A percentile compares a stretch with the other conserved stretches of the same genome.
Evolutionary conservation across 2,329 filamentous ascomycete genomes (phyloP).

Genomic region (Neonectria sp.): DNA sequence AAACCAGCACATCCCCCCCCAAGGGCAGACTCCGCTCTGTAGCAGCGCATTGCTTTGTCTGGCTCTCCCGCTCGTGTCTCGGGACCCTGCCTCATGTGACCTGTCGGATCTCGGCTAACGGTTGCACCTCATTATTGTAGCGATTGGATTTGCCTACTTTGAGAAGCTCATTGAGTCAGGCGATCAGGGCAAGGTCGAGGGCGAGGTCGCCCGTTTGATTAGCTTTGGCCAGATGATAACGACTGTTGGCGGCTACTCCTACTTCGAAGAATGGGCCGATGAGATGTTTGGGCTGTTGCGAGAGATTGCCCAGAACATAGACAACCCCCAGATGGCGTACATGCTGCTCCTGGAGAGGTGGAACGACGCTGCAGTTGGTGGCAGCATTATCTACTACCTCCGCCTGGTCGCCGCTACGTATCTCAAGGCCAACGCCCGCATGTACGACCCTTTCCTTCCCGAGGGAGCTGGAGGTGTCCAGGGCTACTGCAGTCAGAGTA

Average conservation of each 20-base stretch:
- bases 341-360: slow-evolving; percentile 74
- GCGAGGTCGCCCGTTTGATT: slow-evolving; percentile 80
- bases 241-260: slow-evolving; percentile 78
- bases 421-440: slow-evolving; percentile 80
- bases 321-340: slow-evolving; percentile 71
- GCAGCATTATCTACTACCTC: slow-evolving; percentile 87
- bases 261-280: slow-evolving; percentile 86
- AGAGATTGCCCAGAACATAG: slow-evolving; percentile 72
- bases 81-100: slow-evolving; percentile 25
- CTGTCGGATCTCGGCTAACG: slow-evolving; percentile 21
- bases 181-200: slow-evolving; percentile 75
- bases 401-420: slow-evolving; percentile 87
- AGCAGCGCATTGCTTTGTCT: slow-evolving; percentile 32
- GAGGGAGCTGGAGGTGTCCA: slow-evolving; percentile 72
- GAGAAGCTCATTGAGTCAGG: slow-evolving; percentile 83
- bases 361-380: slow-evolving; percentile 78
- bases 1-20: slow-evolving; percentile 23
- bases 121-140: slow-evolving; percentile 61
- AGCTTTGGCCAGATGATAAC: slow-evolving; percentile 80
- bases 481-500: slow-evolving; percentile 77
- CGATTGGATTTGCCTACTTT: slow-evolving; percentile 93
- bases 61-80: slow-evolving; percentile 38
- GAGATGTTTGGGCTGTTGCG: slow-evolving; percentile 79
- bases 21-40: slow-evolving; percentile 21
- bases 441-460: slow-evolving; percentile 81